phyloP scores from a whole-genome alignment of 2,329 filamentous ascomycete genomes.

The Didymosphaeria variabile region DNA sequence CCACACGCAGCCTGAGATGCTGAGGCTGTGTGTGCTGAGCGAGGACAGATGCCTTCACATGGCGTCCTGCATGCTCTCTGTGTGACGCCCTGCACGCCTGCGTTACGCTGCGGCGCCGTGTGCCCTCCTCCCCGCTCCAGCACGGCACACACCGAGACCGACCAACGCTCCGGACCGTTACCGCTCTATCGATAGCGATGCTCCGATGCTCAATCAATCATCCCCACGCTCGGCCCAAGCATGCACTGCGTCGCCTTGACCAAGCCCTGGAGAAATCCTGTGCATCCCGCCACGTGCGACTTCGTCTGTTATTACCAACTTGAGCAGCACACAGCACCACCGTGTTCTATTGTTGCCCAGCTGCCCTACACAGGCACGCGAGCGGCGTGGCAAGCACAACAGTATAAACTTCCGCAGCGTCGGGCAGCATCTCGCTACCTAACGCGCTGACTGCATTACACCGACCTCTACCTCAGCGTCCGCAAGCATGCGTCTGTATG shows the following conservation, averaged over 20 bases:
- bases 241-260: not conserved
- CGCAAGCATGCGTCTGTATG: slow-evolving; percentile 6
- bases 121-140: not conserved
- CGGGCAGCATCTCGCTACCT: slow-evolving; percentile 16
- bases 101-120: slow-evolving; percentile 5
- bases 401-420: slow-evolving; percentile 8
- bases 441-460: slow-evolving; percentile 6
- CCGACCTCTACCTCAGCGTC: not conserved
- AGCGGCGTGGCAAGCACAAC: not conserved
- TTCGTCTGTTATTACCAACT: not conserved
- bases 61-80: slow-evolving; percentile 3
- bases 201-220: not conserved
- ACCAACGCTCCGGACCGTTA: slow-evolving; percentile 1
- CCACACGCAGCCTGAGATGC: slow-evolving; percentile 1
- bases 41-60: not conserved
- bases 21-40: not conserved
- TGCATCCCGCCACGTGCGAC: slow-evolving; percentile 1
- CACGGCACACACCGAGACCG: not conserved
- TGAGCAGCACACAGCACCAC: not conserved
- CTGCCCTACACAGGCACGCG: slow-evolving; percentile 2
- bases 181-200: slow-evolving; percentile 9
- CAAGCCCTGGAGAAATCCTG: not conserved
- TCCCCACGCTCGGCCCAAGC: not conserved
- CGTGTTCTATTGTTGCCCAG: not conserved
- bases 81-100: slow-evolving; percentile 5